Base-by-base conservation (phyloP, 495 filamentous ascomycete species). In the Mytilinidion resinicola region DNA sequence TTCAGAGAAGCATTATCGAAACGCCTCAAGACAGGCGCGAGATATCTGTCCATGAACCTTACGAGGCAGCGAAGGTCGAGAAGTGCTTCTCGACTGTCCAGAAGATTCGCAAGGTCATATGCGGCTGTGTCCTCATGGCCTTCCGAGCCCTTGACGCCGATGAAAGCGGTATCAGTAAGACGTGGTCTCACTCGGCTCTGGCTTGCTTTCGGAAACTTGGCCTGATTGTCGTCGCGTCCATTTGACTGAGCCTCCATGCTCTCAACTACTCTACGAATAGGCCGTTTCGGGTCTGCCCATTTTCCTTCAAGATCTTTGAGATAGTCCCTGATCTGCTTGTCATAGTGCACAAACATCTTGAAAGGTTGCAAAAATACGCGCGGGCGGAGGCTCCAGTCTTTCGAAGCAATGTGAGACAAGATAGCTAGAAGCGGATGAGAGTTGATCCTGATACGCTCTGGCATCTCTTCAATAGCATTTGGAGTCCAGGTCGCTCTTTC, bases 41-140 rank as follows among this genome's bases (percentile, higher is more conserved):
- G 46, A 49, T 49, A 49, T 25, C 21, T 49, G 46, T 49, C 21
- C 46, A 49, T 49, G 21, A 49, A 49, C 14, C 46, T 20, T 49
- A 49, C 46, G 9, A 49, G 33, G 21, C 46, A 49, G 21, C 17
- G 21, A 8, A 49, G 46, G 46, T 49, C 46, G 46, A 14, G 10
- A 4, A 49, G 46, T 21, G 46, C 21, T 30, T 30, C 25, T 30
- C 25, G 25, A 30, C 25, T 30, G 6, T 30, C 25, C 25, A 30
- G 25, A 30, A 30, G 25, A 30, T 30, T 30, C 25, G 25, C 25
- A 30, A 30, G 25, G 25, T 30, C 25, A 30, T 30, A 30, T 6
- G 3, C 25, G 25, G 25, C 25, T 30, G 25, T 6, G 25, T 30
- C n/a, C n/a, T n/a, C 25, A 30, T 30, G 25, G 25, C 6, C 25